Conservation (phyloP, 768 basidiomycete species). For the Leccinum ochraceum region DNA sequence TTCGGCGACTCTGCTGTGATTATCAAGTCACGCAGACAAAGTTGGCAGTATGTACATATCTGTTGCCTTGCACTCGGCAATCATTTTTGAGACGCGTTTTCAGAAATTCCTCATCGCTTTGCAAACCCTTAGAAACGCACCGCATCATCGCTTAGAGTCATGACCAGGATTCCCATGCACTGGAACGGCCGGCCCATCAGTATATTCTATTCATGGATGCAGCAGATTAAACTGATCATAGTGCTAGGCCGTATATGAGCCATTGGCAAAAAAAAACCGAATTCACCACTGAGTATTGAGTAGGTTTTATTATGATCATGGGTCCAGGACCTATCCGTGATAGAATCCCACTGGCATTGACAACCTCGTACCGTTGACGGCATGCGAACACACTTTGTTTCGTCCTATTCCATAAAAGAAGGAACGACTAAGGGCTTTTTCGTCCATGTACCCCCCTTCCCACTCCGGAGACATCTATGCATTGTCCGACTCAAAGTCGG, state of each 20-base stretch:
- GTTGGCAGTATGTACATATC: too few species aligned
- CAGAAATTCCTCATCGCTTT: too few species aligned
- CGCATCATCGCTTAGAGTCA: too few species aligned
- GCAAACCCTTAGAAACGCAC: background rate
- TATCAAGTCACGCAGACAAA: too few species aligned
- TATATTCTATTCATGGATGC: background rate
- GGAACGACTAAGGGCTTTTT: too few species aligned
- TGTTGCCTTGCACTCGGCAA: too few species aligned
- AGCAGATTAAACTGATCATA: background rate
- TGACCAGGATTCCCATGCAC: too few species aligned
- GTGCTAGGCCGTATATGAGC: background rate
- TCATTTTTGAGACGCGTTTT: too few species aligned
- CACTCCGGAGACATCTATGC: constrained; percentile 12
- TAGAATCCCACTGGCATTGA: constrained; percentile 13
- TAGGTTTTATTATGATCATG: background rate
- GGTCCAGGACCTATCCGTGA: background rate
- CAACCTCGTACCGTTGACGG: background rate
- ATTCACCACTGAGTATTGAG: background rate
- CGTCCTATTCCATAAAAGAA: background rate
- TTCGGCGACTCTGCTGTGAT: background rate
- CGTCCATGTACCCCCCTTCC: constrained; percentile 8
- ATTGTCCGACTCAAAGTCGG: constrained; percentile 22
- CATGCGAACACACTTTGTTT: background rate
- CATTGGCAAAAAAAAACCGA: background rate
- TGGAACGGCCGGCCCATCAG: background rate